These are phyloP conservation scores for Auricularia cornea DNA, from an alignment of 768 basidiomycete species.

Conservation along the genomic window DNA sequence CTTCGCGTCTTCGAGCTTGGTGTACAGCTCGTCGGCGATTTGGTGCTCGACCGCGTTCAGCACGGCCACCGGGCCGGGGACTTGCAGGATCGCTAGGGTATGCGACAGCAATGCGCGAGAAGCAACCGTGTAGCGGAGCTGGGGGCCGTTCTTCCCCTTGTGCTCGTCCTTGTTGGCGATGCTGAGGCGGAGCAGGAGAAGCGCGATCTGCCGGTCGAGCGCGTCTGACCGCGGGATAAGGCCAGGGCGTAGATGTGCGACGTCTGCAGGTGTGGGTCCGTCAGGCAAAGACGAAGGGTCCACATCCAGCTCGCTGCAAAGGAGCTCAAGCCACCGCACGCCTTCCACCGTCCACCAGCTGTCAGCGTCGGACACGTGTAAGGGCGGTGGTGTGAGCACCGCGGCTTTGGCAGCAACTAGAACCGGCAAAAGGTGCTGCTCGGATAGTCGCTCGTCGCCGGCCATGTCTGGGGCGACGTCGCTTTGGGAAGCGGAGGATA, in stretches of 20 bases:
- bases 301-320: background rate
- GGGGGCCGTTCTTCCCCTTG: background rate
- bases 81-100: background rate
- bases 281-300: background rate
- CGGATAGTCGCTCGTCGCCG: background rate
- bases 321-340: background rate
- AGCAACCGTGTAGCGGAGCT: background rate
- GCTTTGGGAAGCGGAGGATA: too few relatives aligned
- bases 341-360: background rate
- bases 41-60: conserved; percentile 12
- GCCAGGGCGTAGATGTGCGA: background rate
- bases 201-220: background rate
- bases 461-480: too few relatives aligned
- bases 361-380: background rate
- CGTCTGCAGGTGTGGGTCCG: background rate
- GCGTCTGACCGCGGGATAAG: background rate
- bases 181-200: background rate
- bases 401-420: conserved; percentile 9
- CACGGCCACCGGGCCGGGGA: conserved; percentile 9
- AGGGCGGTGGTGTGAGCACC: conserved; percentile 2
- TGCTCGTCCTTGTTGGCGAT: background rate
- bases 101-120: background rate
- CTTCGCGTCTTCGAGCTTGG: conserved; percentile 12
- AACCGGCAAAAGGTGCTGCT: conserved; percentile 2
- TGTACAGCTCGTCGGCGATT: conserved; percentile 12